Evolutionary conservation across 2,329 filamentous ascomycete species (phyloP), one percentile per base, ranked within the genome.

Genomic region (Cordyceps pruinosa): DNA sequence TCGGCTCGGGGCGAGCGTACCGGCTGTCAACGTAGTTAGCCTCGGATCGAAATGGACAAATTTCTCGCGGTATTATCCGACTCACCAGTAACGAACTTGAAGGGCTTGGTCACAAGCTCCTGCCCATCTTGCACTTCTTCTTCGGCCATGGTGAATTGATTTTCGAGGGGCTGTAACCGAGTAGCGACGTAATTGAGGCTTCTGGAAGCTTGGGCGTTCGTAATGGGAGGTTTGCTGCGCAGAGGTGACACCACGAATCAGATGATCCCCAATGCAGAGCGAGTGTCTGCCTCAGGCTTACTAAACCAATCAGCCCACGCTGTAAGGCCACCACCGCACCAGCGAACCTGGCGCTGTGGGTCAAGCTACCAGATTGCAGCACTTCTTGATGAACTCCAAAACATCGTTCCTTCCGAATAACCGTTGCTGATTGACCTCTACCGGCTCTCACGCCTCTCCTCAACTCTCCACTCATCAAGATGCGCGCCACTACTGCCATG

Each of bases 71-170:
- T 68, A 70, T 70, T 70, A 71, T 70, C 64, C 59, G 59, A 75
- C 90, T 76, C 84, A 96, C 92, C 93, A 80, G 93, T 97, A 72
- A 97, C 94, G 81, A 97, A 97, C 89, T 99, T 99, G 88, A 99
- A 99, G 77, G 95, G 95, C 87, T 97, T 99, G 79, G 92, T 97
- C 67, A 83, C 81, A 76, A 82, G 82, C 76, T 96, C 89, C 69
- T 75, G 70, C 72, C 85, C 81, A 71, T 90, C 87, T 72, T 75
- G 70, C 72, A 84, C 81, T 71, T 90, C 87, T 72, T 89, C 89
- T 70, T 95, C 90, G 75, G 91, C 88, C 93, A 99, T 99, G 69
- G 78, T 92, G 83, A 66, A 64, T 64, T 69, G 65, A 63, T 69
- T 69, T 60, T 53, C 52, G 42, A 59, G 62, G 56, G 58, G 25